Conservation (phyloP, 1,284 basidiomycete species). For the Ustilago esculenta region DNA sequence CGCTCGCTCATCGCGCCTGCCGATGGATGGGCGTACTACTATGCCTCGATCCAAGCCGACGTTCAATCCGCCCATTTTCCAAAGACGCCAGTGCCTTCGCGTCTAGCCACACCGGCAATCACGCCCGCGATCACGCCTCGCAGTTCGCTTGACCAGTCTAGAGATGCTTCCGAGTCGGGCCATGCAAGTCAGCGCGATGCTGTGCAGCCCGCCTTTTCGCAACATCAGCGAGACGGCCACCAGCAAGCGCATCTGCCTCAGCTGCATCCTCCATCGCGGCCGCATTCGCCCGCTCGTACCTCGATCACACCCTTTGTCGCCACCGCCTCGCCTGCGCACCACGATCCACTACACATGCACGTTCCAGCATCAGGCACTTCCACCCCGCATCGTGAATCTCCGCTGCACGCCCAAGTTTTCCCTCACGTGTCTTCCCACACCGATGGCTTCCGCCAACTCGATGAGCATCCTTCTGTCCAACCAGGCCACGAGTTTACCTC, state of each 20-base stretch:
- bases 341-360: conserved; percentile 8
- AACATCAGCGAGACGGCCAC: background rate
- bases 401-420: conserved; percentile 22
- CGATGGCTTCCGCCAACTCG: conserved; percentile 36
- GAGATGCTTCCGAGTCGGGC: conserved; percentile 24
- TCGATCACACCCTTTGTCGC: conserved; percentile 3
- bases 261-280: conserved; percentile 21
- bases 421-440: conserved; percentile 11
- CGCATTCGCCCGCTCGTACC: conserved; percentile 22
- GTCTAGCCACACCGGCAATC: conserved; percentile 29
- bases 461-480: conserved; percentile 41
- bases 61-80: conserved; percentile 45
- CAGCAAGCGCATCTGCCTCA: conserved; percentile 14
- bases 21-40: conserved; percentile 75
- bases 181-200: conserved; percentile 11
- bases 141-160: conserved; percentile 31
- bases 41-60: conserved; percentile 52
- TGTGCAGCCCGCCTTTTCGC: background rate
- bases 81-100: conserved; percentile 45
- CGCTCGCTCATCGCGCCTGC: conserved; percentile 69
- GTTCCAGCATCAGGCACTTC: conserved; percentile 15
- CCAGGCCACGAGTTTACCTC: conserved; percentile 35
- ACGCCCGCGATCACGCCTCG: conserved; percentile 31
- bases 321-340: background rate
- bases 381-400: conserved; percentile 39